Evolutionary conservation across 2,329 filamentous ascomycete species (phyloP), one percentile per base, ranked within the genome.

Genomic region (Massarina eburnea): DNA sequence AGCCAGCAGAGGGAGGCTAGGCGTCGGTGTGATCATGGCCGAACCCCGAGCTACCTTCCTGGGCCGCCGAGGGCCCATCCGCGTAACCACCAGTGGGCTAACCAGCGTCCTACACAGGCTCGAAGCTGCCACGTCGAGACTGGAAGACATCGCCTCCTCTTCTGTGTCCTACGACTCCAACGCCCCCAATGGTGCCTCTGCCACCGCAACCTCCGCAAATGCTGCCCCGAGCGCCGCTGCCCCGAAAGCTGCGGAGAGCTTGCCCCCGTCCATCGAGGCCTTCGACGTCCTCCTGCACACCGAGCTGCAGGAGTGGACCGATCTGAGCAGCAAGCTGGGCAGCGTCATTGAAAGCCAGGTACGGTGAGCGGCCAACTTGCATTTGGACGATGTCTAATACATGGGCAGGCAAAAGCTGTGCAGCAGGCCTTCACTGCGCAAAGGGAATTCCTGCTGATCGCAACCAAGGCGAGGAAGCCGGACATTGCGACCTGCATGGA

Each of bases 91-190:
- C 62, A 72, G 66, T 51, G 57, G 70, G 64, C 81, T 83, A 70
- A 83, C 73, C 47, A 67, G 48, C 42, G 57, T 72, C 54, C 66
- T 77, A 45, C 55, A 57, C 70, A 99, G 94, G 75, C 88, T 99
- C 60, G 94, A 99, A 80, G 94, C 94, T 70, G 94, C 94, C 30
- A 99, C 94, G 41, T 94, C 91, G 54, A 86, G 94, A 48, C 83
- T 99, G 45, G 94, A 99, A 76, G 94, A 99, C 71, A 96, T 99
- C 65, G 92, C 94, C 36, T 84, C 88, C 56, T 86, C 89, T n/a
- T 64, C 73, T 5, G 61, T 68, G 14, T 83, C 80, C 43, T 75
- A 82, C 57, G 85, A 87, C 67, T 58, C 58, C 20, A 57, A 39
- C 24, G 40, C 47, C 32, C 33, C 54, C 44, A 64, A 57, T 49